Evolutionary conservation across 2,329 filamentous ascomycete genomes (phyloP).

Genomic region (Diplodia scrobiculata): DNA sequence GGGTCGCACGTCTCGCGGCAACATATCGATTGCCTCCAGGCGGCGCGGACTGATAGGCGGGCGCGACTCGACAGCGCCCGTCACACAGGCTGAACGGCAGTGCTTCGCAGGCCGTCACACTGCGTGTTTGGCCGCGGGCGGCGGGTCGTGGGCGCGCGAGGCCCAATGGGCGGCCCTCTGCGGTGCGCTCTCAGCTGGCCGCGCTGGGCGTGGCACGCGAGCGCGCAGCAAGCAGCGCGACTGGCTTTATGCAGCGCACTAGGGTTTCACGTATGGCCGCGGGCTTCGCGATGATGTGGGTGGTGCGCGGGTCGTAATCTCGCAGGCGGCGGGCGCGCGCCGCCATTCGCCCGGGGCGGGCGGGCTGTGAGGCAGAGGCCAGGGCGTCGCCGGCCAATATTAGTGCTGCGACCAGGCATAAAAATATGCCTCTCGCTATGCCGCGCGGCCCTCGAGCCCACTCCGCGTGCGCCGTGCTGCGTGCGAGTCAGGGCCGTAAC

Average conservation of each 20-base stretch:
- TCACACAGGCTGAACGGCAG: conserved; percentile 21
- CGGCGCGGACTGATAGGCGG: conserved; percentile 27
- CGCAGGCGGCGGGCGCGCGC: conserved; percentile 22
- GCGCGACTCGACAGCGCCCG: conserved; percentile 16
- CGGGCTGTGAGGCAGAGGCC: conserved; percentile 21
- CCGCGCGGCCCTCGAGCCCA: conserved; percentile 40
- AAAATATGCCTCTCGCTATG: conserved; percentile 37
- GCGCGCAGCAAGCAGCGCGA: conserved; percentile 21
- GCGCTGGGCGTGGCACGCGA: conserved; percentile 17
- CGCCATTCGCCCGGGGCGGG: conserved; percentile 26
- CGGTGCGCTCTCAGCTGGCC: not conserved
- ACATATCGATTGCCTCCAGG: conserved; percentile 29
- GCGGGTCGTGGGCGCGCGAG: conserved; percentile 21
- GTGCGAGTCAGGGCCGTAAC: conserved; percentile 29
- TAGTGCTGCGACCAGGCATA: conserved; percentile 40
- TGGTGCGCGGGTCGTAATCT: conserved; percentile 31
- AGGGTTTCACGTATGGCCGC: conserved; percentile 31
- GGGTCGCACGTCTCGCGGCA: conserved; percentile 28
- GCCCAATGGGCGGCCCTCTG: conserved; percentile 25
- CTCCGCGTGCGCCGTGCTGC: conserved; percentile 27
- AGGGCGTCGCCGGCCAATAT: conserved; percentile 33
- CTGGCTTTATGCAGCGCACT: conserved; percentile 31
- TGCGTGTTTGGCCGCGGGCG: conserved; percentile 18
- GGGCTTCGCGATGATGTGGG: conserved; percentile 26
- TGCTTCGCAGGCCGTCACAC: conserved; percentile 13